A percentile compares a stretch with the other conserved stretches of the same genome.
Evolutionary conservation across 2,329 filamentous ascomycete genomes (phyloP).

Genomic region (Colletotrichum godetiae): DNA sequence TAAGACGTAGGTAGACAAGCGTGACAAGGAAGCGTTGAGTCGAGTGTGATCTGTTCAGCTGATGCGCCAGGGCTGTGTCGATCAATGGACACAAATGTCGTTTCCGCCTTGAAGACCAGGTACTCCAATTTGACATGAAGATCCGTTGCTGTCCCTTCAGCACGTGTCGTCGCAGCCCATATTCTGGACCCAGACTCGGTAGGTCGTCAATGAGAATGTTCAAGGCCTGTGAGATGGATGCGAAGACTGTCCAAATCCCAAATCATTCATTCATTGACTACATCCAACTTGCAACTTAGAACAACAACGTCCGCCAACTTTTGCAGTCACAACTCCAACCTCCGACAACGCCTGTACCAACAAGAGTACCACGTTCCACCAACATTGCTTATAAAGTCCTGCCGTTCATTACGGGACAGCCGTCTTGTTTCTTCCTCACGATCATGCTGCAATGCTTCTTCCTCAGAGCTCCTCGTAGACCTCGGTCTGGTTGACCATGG

Average conservation of each 20-base stretch:
- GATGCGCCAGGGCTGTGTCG: background rate
- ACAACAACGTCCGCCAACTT: background rate
- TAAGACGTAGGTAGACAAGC: too few species aligned
- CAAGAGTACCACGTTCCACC: background rate
- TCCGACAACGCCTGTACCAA: background rate
- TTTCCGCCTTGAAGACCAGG: background rate
- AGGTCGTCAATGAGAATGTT: too few species aligned
- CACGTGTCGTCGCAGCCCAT: too few species aligned
- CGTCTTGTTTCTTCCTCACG: background rate
- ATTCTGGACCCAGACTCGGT: too few species aligned
- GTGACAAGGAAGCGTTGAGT: background rate
- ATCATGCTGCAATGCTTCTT: background rate
- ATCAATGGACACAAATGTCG: background rate
- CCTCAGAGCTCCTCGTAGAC: constrained; percentile 25
- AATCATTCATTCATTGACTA: background rate
- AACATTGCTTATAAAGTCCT: background rate
- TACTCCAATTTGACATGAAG: background rate
- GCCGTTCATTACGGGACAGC: background rate
- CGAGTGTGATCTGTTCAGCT: background rate
- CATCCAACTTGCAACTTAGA: background rate
- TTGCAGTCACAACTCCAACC: background rate
- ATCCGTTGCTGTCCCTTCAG: background rate
- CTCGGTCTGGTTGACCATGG: constrained; percentile 32
- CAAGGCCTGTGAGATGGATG: background rate
- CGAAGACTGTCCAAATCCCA: background rate